Conservation (phyloP, 2,329 filamentous ascomycete species). For the Graphilbum sp. region DNA sequence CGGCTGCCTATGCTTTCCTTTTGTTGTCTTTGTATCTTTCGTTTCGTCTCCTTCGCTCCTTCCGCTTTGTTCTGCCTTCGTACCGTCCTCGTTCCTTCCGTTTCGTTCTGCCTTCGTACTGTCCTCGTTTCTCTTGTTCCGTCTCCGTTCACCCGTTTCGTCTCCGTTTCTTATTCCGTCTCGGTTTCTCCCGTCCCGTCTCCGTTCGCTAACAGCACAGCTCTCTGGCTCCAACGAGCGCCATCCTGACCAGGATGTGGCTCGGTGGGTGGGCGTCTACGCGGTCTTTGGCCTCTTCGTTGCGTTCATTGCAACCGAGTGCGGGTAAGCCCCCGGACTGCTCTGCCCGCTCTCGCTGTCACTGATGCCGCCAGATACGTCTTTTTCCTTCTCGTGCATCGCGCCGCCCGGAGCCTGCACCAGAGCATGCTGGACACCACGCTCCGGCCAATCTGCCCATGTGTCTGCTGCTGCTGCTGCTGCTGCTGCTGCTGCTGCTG, state of each 20-base stretch:
- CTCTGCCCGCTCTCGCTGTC: not conserved
- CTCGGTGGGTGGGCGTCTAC: slow-evolving; percentile 22
- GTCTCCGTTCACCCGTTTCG: too few relatives aligned
- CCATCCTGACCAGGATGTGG: slow-evolving; percentile 19
- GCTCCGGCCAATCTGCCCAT: not conserved
- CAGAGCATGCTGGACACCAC: slow-evolving; percentile 11
- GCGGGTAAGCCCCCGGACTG: slow-evolving; percentile 2
- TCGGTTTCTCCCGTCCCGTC: slow-evolving; percentile 5
- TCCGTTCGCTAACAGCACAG: slow-evolving; percentile 6
- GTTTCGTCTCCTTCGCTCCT: not conserved
- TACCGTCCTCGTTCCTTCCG: too few relatives aligned
- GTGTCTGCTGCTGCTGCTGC: not conserved
- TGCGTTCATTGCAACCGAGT: slow-evolving; percentile 4
- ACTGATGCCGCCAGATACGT: slow-evolving; percentile 11
- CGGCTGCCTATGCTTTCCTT: too few relatives aligned
- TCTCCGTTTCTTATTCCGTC: too few relatives aligned
- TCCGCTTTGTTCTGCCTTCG: too few relatives aligned
- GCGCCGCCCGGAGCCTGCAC: slow-evolving; percentile 13
- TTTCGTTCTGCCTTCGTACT: too few relatives aligned
- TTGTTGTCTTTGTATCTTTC: too few relatives aligned
- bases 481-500: not conserved
- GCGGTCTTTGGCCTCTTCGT: slow-evolving; percentile 12
- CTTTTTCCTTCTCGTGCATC: slow-evolving; percentile 15
- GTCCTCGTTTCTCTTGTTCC: too few relatives aligned
- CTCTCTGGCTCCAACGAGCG: slow-evolving; percentile 30